These are phyloP conservation scores for Petunia hybrid DNA, from an alignment of 305 asterid species.

Conservation along the genomic window DNA sequence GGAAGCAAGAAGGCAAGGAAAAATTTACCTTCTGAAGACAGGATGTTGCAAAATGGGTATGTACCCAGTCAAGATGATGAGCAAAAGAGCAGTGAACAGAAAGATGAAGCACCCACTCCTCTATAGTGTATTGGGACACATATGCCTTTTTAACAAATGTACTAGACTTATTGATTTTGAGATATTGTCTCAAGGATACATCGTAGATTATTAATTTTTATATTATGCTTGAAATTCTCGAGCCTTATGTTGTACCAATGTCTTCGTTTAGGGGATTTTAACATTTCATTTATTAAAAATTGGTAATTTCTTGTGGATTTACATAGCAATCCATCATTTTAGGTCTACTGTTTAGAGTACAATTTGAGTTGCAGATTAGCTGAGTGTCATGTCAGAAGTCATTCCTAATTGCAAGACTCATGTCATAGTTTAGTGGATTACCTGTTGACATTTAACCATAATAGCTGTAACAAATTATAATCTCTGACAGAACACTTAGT, in stretches of 20 bases:
- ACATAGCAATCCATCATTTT: neutral
- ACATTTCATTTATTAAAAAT: neutral
- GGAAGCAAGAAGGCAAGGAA: slow-evolving; percentile 62
- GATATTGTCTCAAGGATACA: neutral
- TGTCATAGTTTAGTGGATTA: neutral
- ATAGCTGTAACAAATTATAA: too few species aligned
- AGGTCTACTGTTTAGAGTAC: neutral
- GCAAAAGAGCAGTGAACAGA: slow-evolving; percentile 46
- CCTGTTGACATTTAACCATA: neutral
- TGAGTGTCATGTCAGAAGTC: neutral
- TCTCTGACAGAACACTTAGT: neutral
- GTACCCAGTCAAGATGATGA: slow-evolving; percentile 43
- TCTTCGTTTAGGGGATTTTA: neutral
- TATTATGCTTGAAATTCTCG: slow-evolving; percentile 5
- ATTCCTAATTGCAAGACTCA: neutral
- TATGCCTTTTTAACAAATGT: neutral
- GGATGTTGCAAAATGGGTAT: slow-evolving; percentile 48
- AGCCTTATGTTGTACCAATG: slow-evolving; percentile 23
- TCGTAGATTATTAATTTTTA: neutral
- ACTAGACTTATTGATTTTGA: neutral
- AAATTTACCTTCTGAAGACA: slow-evolving; percentile 74
- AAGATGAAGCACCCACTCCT: slow-evolving; percentile 58
- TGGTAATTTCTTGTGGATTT: neutral
- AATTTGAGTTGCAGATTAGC: neutral
- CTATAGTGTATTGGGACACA: slow-evolving; percentile 26